phyloP scores from a whole-genome alignment of 805 yeast genomes.

The Wickerhamomyces pijperi region DNA sequence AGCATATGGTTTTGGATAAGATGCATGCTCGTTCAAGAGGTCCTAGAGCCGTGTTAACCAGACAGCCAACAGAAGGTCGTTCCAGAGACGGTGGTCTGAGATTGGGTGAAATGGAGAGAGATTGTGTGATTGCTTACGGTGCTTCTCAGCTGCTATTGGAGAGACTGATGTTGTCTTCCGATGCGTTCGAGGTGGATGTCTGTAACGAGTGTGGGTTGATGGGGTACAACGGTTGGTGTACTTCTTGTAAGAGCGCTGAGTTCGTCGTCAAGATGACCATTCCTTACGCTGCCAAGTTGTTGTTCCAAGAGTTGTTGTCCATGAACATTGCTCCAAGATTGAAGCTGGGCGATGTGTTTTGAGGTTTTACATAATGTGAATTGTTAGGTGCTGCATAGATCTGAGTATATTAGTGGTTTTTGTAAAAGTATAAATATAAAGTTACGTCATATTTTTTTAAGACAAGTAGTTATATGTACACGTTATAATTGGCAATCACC shows the following conservation, averaged over 20 bases:
- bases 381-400: too few relatives aligned
- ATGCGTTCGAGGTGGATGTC: conserved; percentile 94
- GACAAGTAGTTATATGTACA: too few relatives aligned
- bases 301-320: conserved; percentile 95
- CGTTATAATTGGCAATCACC: conserved; percentile 9
- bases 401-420: too few relatives aligned
- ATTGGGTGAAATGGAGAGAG: conserved; percentile 99
- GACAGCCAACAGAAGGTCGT: conserved; percentile 99
- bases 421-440: too few relatives aligned
- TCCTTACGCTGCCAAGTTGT: conserved; percentile 95
- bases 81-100: conserved; percentile 98
- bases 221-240: conserved; percentile 98
- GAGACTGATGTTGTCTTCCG: conserved; percentile 92
- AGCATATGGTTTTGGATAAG: conserved; percentile 97
- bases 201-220: conserved; percentile 91
- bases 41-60: conserved; percentile 92
- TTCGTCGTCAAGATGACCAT: conserved; percentile 85
- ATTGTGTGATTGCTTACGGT: conserved; percentile 98
- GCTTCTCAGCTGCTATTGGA: conserved; percentile 91
- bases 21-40: conserved; percentile 99
- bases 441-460: too few relatives aligned
- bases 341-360: conserved; percentile 75
- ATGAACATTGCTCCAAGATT: conserved; percentile 98
- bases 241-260: conserved; percentile 87
- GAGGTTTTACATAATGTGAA: too few relatives aligned